A percentile compares a stretch with the other conserved stretches of the same genome.
phyloP scores from a whole-genome alignment of 164 flowering plant species.

The Paratinospora sagittata region DNA sequence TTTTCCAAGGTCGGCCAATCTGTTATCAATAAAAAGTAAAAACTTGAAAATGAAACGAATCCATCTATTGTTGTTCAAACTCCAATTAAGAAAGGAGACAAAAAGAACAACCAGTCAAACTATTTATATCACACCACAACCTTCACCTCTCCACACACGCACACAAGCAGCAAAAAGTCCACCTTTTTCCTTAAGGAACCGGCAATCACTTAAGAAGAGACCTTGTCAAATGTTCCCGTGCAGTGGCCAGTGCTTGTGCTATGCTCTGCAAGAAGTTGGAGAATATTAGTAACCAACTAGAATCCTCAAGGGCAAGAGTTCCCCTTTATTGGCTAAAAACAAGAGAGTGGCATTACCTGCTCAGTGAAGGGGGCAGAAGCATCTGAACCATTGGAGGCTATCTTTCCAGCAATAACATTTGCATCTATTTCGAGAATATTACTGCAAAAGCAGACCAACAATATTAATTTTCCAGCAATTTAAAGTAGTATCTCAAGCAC shows the following conservation, averaged over 20 bases:
- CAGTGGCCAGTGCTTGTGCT: constrained; percentile 60
- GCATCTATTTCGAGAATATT: constrained; percentile 54
- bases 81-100: neutral
- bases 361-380: constrained; percentile 48
- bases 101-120: neutral
- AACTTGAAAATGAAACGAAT: neutral
- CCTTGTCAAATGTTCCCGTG: constrained; percentile 58
- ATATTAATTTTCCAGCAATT: neutral
- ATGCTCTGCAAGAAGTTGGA: constrained; percentile 38
- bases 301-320: neutral
- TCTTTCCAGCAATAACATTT: constrained; percentile 44
- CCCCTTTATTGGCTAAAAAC: neutral
- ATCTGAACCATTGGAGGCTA: constrained; percentile 37
- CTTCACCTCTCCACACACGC: too few species aligned
- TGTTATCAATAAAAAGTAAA: neutral
- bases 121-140: neutral
- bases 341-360: constrained; percentile 32
- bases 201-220: constrained; percentile 45
- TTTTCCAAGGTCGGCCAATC: neutral
- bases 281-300: neutral
- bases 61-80: neutral
- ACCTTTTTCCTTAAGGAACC: neutral
- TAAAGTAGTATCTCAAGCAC: too few species aligned
- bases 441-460: constrained; percentile 22
- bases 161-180: neutral